Evolutionary conservation across 2,329 filamentous ascomycete genomes (phyloP), one percentile per base, ranked within the genome.

Genomic region (Sporothrix luriei): DNA sequence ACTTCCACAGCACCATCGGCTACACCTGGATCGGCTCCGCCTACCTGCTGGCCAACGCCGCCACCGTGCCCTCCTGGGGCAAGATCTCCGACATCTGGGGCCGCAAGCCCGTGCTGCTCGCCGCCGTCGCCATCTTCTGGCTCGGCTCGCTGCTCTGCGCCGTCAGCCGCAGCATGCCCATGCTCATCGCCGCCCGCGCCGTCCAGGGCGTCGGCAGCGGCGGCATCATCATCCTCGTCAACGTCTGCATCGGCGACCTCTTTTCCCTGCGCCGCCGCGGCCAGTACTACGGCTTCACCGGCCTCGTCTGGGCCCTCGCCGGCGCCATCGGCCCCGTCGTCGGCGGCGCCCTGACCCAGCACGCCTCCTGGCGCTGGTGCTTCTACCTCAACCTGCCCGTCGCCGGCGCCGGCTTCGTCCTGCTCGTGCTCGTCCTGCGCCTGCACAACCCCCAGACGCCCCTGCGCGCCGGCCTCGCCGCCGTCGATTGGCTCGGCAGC

Each of bases 1-100:
- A 90, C 38, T 84, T 92, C 49, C 76, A 85, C 62, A 89, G 87
- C 40, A 86, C 85, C 19, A 81, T 86, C 0, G 90, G 89, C 7
- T 94, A 93, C 78, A 88, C 88, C 16, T 94, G 91, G 92, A 90
- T 94, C 71, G 91, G 91, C 0, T 88, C 85, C 38, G 87, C 91
- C 0, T 94, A 91, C 77, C 81, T 93, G 3, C 85, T 94, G 13
- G 89, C 88, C 19, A 88, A 87, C 74, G 88, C 90, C 0, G 88
- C 90, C 0, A 84, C 84, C 1, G 87, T 85, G 0, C 90, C 90
- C 0, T 85, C 90, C n/a, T 93, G 91, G 91, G 90, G 88, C 4
- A 86, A 85, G 71, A 76, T 87, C 48, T 83, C 82, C 1, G 85
- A 88, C 71, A 87, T 88, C 46, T 88, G 82, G 82, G 85, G 85